Evolutionary conservation across 352 stramenopile species (phyloP).

Genomic region (Pythium biforme): DNA sequence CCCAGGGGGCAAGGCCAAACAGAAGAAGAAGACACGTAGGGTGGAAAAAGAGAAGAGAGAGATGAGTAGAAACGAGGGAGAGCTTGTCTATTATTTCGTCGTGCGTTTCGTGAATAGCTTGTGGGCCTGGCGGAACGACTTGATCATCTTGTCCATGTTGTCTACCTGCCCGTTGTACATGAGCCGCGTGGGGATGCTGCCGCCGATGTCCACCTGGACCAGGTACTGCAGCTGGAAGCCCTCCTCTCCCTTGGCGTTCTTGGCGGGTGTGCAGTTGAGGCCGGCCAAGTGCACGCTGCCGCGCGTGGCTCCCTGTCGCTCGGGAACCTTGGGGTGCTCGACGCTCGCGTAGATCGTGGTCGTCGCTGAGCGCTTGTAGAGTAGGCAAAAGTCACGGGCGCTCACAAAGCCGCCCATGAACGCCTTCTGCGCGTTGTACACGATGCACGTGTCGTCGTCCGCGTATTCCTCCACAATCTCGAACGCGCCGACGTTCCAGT

Average conservation of each 20-base stretch:
- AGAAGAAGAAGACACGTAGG: slow-evolving; percentile 2
- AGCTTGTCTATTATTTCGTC: slow-evolving; percentile 1
- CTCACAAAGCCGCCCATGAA: slow-evolving; percentile 56
- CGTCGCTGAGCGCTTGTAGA: slow-evolving; percentile 31
- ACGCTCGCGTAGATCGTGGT: slow-evolving; percentile 44
- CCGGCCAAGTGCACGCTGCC: slow-evolving; percentile 42
- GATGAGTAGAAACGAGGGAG: background rate
- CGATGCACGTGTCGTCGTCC: slow-evolving; percentile 34
- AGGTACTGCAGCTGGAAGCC: slow-evolving; percentile 51
- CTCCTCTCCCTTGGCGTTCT: slow-evolving; percentile 25
- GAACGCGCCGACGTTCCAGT: slow-evolving; percentile 50
- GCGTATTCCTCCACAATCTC: slow-evolving; percentile 46
- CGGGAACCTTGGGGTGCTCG: slow-evolving; percentile 40
- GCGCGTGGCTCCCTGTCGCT: slow-evolving; percentile 31
- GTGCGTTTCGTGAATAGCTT: slow-evolving; percentile 33
- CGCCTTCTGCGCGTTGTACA: slow-evolving; percentile 55
- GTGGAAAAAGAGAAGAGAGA: background rate
- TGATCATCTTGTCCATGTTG: slow-evolving; percentile 62
- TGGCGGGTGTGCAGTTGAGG: slow-evolving; percentile 38
- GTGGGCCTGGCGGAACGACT: slow-evolving; percentile 42
- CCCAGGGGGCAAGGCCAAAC: background rate
- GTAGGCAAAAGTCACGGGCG: slow-evolving; percentile 54
- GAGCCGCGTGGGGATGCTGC: slow-evolving; percentile 45
- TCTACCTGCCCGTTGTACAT: slow-evolving; percentile 59
- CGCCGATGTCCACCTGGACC: slow-evolving; percentile 51